phyloP scores from a whole-genome alignment of 2,329 filamentous ascomycete genomes.

The Colletotrichum sublineola region DNA sequence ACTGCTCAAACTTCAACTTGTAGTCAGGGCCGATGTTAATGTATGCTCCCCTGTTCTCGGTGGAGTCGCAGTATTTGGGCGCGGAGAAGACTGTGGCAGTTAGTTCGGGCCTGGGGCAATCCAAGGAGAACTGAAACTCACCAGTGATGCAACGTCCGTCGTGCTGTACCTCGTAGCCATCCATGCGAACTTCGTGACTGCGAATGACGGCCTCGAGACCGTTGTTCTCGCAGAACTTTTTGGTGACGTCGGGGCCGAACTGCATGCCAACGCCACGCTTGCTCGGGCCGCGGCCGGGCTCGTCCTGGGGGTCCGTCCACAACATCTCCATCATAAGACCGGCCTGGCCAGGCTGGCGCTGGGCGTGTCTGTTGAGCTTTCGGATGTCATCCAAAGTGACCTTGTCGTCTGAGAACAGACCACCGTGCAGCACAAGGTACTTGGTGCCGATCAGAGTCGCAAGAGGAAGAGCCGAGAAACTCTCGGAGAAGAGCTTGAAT shows the following conservation, averaged over 20 bases:
- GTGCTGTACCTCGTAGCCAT: conserved; percentile 98
- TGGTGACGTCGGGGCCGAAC: conserved; percentile 96
- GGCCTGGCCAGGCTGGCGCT: conserved; percentile 91
- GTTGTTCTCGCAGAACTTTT: conserved; percentile 96
- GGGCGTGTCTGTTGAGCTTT: conserved; percentile 89
- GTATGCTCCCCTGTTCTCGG: conserved; percentile 97
- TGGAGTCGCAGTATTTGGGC: conserved; percentile 96
- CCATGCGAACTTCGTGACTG: conserved; percentile 98
- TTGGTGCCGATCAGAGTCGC: conserved; percentile 93
- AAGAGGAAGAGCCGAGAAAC: conserved; percentile 92
- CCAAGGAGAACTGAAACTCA: conserved; percentile 55
- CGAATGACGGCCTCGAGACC: conserved; percentile 94
- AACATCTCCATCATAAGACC: conserved; percentile 99
- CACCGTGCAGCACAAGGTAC: conserved; percentile 93
- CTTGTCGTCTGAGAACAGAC: conserved; percentile 95
- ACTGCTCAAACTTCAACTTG: conserved; percentile 92
- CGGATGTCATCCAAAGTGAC: conserved; percentile 93
- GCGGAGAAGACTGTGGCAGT: conserved; percentile 85
- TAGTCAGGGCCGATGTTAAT: conserved; percentile 96
- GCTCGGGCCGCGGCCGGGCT: conserved; percentile 89
- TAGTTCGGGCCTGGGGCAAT: conserved; percentile 43
- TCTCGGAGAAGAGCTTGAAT: conserved; percentile 98
- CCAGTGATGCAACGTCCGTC: conserved; percentile 94
- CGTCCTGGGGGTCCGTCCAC: conserved; percentile 95
- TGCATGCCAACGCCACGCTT: conserved; percentile 97